These are phyloP conservation scores for Fusarium pininemorale DNA, from an alignment of 2,329 filamentous ascomycete genomes.

Conservation along the genomic window DNA sequence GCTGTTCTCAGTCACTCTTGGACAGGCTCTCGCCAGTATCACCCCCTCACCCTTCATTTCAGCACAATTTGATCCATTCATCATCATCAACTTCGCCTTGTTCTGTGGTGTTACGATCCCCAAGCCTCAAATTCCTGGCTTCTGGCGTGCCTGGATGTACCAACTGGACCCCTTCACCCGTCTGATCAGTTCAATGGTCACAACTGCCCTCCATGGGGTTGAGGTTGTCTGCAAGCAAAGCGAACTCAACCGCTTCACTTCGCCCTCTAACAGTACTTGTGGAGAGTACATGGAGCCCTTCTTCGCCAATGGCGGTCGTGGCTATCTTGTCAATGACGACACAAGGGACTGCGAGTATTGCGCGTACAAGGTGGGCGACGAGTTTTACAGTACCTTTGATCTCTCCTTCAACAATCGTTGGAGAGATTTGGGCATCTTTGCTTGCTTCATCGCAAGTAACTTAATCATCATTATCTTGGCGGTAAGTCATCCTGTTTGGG, in stretches of 20 bases:
- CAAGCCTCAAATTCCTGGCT: constrained; percentile 74
- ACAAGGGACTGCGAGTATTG: constrained; percentile 81
- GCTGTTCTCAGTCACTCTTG: constrained; percentile 83
- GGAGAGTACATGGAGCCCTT: constrained; percentile 42
- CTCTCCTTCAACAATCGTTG: constrained; percentile 76
- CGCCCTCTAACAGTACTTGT: constrained; percentile 58
- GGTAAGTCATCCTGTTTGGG: constrained; percentile 51
- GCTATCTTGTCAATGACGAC: constrained; percentile 74
- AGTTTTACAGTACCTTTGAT: constrained; percentile 77
- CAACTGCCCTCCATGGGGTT: constrained; percentile 67
- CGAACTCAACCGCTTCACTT: constrained; percentile 71
- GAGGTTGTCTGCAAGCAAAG: constrained; percentile 58
- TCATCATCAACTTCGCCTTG: constrained; percentile 83
- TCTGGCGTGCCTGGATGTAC: constrained; percentile 82
- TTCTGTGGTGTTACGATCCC: constrained; percentile 92
- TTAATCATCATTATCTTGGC: constrained; percentile 67
- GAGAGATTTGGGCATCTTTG: constrained; percentile 83
- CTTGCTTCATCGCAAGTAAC: constrained; percentile 81
- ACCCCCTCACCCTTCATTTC: constrained; percentile 84
- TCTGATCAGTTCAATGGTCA: constrained; percentile 70
- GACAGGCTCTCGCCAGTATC: constrained; percentile 77
- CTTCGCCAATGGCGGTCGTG: constrained; percentile 65
- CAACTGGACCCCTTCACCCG: constrained; percentile 71
- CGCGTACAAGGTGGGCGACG: constrained; percentile 77
- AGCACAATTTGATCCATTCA: constrained; percentile 80